Percentiles rank a stretch among this genome's conserved stretches.
Evolutionary conservation across 176 grass and related monocot genomes (phyloP).

Genomic region (Bromus sterilis): DNA sequence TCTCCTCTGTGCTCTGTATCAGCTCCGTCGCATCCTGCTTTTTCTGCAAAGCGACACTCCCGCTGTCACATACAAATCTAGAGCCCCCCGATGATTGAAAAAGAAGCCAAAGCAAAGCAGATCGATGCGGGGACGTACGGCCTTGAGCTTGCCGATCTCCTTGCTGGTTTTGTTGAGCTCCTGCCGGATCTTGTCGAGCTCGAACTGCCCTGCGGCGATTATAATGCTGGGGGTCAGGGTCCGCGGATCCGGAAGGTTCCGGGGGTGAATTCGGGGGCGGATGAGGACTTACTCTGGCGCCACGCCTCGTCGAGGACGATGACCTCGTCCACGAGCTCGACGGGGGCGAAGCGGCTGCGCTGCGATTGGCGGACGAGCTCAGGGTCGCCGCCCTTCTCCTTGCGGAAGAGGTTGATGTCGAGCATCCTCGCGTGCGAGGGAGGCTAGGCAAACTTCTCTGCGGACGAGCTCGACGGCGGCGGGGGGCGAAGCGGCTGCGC

Average conservation of each 20-base stretch:
- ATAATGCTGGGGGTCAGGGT: background rate
- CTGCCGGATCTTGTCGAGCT: slow-evolving; percentile 65
- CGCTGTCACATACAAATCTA: background rate
- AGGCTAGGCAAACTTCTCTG: background rate
- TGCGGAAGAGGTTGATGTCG: slow-evolving; percentile 79
- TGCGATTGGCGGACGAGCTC: slow-evolving; percentile 81
- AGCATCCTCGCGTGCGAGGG: slow-evolving; percentile 39
- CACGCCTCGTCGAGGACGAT: slow-evolving; percentile 77
- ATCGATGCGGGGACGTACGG: slow-evolving; percentile 26
- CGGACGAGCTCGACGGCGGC: background rate
- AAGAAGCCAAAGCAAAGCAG: background rate
- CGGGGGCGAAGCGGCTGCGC: slow-evolving; percentile 48
- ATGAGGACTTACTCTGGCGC: slow-evolving; percentile 57
- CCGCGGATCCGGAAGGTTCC: background rate
- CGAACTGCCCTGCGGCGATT: slow-evolving; percentile 62
- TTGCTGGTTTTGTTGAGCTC: slow-evolving; percentile 90
- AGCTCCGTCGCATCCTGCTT: slow-evolving; percentile 56
- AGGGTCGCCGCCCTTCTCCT: slow-evolving; percentile 78
- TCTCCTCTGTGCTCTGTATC: slow-evolving; percentile 80
- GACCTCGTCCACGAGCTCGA: slow-evolving; percentile 83
- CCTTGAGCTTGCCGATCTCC: slow-evolving; percentile 76
- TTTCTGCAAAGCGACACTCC: slow-evolving; percentile 26
- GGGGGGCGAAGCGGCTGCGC: background rate
- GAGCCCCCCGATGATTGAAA: background rate
- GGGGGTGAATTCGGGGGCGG: background rate